These are phyloP conservation scores for Yarrowia sp. DNA, from an alignment of 805 yeast species.

Conservation along the genomic window DNA sequence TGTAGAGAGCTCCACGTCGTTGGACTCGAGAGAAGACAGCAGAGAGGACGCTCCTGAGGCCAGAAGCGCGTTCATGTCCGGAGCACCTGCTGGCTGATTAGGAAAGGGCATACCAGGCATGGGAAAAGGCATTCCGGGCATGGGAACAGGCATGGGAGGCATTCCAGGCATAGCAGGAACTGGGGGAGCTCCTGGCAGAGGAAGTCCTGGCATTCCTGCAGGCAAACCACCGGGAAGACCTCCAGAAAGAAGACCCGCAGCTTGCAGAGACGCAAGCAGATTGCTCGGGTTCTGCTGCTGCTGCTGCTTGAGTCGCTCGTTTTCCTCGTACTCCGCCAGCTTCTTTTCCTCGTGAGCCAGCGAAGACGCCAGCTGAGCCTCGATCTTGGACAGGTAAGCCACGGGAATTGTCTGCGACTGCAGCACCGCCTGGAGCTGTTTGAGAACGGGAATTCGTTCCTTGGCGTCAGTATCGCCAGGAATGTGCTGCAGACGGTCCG, in stretches of 20 bases:
- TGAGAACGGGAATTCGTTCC: conserved; percentile 36
- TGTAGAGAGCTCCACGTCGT: conserved; percentile 37
- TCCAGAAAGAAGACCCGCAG: not conserved
- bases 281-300: conserved; percentile 9
- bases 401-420: conserved; percentile 37
- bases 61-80: not conserved
- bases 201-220: not conserved
- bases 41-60: conserved; percentile 12
- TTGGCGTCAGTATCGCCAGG: conserved; percentile 35
- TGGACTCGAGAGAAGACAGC: conserved; percentile 10
- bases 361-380: conserved; percentile 36
- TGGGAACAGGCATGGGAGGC: not conserved
- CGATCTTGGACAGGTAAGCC: conserved; percentile 34
- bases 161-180: not conserved
- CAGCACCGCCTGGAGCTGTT: conserved; percentile 36
- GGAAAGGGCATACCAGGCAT: conserved; percentile 12
- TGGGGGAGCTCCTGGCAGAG: not conserved
- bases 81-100: not conserved
- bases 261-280: conserved; percentile 13
- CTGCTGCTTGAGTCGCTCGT: conserved; percentile 34
- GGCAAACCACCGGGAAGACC: not conserved
- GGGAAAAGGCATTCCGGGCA: not conserved
- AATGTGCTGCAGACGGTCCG: conserved; percentile 4
- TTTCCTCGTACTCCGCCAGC: conserved; percentile 34
- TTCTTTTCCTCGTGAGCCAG: conserved; percentile 35